These are phyloP conservation scores for Eutrema heterophyllum DNA, from an alignment of 345 rosid genomes.

Conservation along the genomic window DNA sequence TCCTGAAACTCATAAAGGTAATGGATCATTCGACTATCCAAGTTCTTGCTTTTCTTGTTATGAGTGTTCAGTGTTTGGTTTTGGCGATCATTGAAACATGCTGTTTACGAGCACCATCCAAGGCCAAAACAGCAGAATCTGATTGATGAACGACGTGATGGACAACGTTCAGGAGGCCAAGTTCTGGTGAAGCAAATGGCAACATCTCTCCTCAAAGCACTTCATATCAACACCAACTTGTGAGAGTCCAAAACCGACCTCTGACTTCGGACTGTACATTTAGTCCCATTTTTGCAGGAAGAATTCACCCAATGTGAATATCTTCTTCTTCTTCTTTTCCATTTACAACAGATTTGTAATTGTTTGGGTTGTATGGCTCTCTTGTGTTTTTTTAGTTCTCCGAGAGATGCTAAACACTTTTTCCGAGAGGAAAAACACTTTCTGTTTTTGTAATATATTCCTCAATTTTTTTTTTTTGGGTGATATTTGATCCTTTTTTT, in stretches of 20 bases:
- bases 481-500: too few species aligned
- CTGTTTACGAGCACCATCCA: conserved; percentile 97
- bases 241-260: conserved; percentile 51
- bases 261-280: background rate
- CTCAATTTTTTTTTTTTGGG: too few species aligned
- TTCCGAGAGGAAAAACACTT: too few species aligned
- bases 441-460: too few species aligned
- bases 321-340: too few species aligned
- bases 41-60: conserved; percentile 34
- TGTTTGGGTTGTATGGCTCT: too few species aligned
- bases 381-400: too few species aligned
- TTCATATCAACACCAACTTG: conserved; percentile 85
- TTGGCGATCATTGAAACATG: conserved; percentile 42
- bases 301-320: background rate
- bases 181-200: conserved; percentile 97
- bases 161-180: conserved; percentile 94
- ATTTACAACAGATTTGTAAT: too few species aligned
- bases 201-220: conserved; percentile 90
- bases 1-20: conserved; percentile 96
- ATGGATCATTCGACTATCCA: background rate
- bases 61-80: conserved; percentile 3
- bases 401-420: too few species aligned
- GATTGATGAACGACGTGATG: conserved; percentile 92
- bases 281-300: background rate
- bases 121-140: conserved; percentile 88